phyloP scores from a whole-genome alignment of 306 rosid genomes.

The Oxytropis ochrocephala region DNA sequence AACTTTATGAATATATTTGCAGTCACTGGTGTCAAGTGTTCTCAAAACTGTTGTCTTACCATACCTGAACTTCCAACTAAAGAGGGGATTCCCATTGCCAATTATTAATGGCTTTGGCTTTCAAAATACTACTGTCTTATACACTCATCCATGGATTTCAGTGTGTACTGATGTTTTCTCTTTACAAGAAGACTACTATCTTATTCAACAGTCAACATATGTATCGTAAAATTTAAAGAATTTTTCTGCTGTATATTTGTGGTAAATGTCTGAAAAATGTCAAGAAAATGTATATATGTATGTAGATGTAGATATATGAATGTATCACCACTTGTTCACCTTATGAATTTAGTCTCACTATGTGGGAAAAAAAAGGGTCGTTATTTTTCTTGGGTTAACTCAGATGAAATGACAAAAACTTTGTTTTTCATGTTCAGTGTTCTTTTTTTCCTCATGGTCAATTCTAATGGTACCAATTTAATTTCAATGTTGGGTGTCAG shows the following conservation, averaged over 20 bases:
- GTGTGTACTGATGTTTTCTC: constrained; percentile 46
- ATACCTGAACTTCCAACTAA: constrained; percentile 38
- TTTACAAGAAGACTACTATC: constrained; percentile 15
- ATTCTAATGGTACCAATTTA: no score
- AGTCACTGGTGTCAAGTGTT: constrained; percentile 40
- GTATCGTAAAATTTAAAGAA: not conserved
- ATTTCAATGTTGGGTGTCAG: no score
- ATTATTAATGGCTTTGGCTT: constrained; percentile 42
- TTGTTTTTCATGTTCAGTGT: no score
- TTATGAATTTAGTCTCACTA: not conserved
- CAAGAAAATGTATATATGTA: not conserved
- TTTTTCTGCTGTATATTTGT: no score
- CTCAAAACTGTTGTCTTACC: constrained; percentile 53
- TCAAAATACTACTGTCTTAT: constrained; percentile 40
- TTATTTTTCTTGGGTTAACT: no score
- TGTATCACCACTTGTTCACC: not conserved
- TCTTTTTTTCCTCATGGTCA: no score
- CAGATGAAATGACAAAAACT: no score
- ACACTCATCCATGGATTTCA: constrained; percentile 43
- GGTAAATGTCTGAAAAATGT: not conserved
- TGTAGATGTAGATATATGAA: not conserved
- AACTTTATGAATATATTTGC: constrained; percentile 30
- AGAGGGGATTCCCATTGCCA: constrained; percentile 59
- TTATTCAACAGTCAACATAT: constrained; percentile 1
- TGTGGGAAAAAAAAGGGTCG: no score